These are phyloP conservation scores for Rhodotorula graminis DNA, from an alignment of 768 basidiomycete genomes.

Conservation along the genomic window DNA sequence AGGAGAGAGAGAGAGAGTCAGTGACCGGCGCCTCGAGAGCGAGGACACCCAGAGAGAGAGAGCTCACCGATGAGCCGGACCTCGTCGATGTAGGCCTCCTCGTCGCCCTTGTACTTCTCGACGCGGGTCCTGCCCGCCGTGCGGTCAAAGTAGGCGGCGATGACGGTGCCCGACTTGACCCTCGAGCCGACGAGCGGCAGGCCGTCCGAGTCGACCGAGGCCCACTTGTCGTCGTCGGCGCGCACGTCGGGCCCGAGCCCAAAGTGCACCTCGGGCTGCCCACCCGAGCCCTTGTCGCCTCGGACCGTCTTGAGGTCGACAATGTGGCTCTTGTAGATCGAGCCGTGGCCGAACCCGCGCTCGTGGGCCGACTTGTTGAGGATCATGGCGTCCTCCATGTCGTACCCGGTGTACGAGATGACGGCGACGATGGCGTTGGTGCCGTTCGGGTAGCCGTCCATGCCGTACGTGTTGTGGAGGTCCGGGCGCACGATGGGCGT, in stretches of 20 bases:
- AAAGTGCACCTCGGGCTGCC: constrained; percentile 76
- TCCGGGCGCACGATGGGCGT: constrained; percentile 88
- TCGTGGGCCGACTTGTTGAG: constrained; percentile 98
- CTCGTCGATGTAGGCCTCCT: constrained; percentile 79
- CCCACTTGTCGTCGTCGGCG: constrained; percentile 51
- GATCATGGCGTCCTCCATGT: constrained; percentile 99
- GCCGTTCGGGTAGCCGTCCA: constrained; percentile 97
- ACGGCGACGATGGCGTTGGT: constrained; percentile 99
- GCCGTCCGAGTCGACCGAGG: constrained; percentile 74
- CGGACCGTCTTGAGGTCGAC: constrained; percentile 78
- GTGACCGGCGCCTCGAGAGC: not conserved
- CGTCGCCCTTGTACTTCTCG: constrained; percentile 95
- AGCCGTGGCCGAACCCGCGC: constrained; percentile 93
- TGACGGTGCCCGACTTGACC: constrained; percentile 66
- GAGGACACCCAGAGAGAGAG: not conserved
- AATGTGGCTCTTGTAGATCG: constrained; percentile 89
- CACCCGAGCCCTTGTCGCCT: constrained; percentile 57
- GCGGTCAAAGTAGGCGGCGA: constrained; percentile 85
- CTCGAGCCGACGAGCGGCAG: constrained; percentile 70
- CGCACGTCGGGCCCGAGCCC: constrained; percentile 70
- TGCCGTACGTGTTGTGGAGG: constrained; percentile 88
- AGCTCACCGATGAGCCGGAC: constrained; percentile 77
- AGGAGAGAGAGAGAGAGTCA: not conserved
- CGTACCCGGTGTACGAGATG: constrained; percentile 98
- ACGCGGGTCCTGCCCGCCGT: constrained; percentile 73